These are phyloP conservation scores for Phytopythium boreale DNA, from an alignment of 352 stramenopile species.

Conservation along the genomic window DNA sequence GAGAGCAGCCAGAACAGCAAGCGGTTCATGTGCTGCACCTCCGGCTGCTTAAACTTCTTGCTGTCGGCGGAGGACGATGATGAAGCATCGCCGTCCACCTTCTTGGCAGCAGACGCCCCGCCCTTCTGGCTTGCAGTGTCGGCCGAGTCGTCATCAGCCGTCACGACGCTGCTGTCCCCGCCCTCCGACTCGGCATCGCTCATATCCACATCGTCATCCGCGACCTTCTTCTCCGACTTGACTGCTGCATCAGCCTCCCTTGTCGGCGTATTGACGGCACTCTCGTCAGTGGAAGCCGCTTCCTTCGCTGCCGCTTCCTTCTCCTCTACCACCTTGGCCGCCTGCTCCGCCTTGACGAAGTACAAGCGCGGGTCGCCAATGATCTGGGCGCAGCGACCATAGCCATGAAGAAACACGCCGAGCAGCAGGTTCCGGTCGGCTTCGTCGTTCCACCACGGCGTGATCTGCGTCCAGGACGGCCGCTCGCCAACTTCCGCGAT, in stretches of 20 bases:
- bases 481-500: conserved; percentile 68
- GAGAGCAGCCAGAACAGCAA: conserved; percentile 84
- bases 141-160: conserved; percentile 20
- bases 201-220: conserved; percentile 25
- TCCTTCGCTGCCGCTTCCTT: conserved; percentile 9
- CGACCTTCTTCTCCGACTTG: conserved; percentile 15
- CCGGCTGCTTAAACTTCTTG: conserved; percentile 78
- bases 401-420: conserved; percentile 84
- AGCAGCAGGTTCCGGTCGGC: conserved; percentile 77
- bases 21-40: conserved; percentile 89
- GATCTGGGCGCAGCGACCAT: conserved; percentile 83
- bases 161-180: conserved; percentile 36
- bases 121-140: conserved; percentile 22
- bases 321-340: conserved; percentile 23
- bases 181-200: conserved; percentile 54
- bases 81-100: conserved; percentile 7
- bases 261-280: background rate
- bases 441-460: conserved; percentile 82
- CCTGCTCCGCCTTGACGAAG: conserved; percentile 66
- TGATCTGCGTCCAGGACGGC: conserved; percentile 81
- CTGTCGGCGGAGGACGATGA: conserved; percentile 4
- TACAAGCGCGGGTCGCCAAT: conserved; percentile 66
- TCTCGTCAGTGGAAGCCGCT: conserved; percentile 6
- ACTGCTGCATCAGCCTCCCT: conserved; percentile 4
- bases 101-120: conserved; percentile 16